A percentile compares a stretch with the other conserved stretches of the same genome.
Evolutionary conservation across 192 early-diverging fungal genomes (phyloP).

Genomic region (Backusella australiensis): DNA sequence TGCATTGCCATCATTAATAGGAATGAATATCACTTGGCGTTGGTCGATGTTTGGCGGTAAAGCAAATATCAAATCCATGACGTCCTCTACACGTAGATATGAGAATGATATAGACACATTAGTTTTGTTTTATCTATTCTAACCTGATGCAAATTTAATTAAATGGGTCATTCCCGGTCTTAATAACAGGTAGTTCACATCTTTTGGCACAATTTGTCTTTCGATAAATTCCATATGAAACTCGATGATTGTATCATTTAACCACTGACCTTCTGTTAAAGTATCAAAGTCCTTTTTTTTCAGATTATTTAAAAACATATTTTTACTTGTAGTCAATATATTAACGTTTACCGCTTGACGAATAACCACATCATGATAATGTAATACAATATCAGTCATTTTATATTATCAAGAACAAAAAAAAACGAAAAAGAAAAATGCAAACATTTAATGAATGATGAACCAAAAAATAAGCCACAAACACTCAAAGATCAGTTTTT

Average conservation of each 20-base stretch:
- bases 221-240: slow-evolving; percentile 28
- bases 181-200: neutral
- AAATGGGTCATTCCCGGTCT: slow-evolving; percentile 21
- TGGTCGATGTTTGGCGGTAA: slow-evolving; percentile 9
- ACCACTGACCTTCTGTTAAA: slow-evolving; percentile 6
- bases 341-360: neutral
- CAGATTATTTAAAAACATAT: neutral
- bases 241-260: slow-evolving; percentile 27
- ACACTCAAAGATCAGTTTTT: neutral
- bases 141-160: slow-evolving; percentile 15
- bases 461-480: neutral
- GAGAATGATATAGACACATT: neutral
- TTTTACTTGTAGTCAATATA: neutral
- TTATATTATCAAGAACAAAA: neutral
- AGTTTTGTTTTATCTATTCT: neutral
- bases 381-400: slow-evolving; percentile 11
- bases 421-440: neutral
- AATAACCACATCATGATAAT: slow-evolving; percentile 24
- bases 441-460: neutral
- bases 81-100: neutral
- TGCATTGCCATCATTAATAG: slow-evolving; percentile 21
- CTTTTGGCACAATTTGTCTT: neutral
- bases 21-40: slow-evolving; percentile 20
- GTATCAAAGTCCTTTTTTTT: slow-evolving; percentile 15
- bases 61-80: slow-evolving; percentile 3